Percentiles rank a stretch among this genome's conserved stretches.
These are phyloP conservation scores for Isatis tinctoria DNA, from an alignment of 345 rosid genomes.

Conservation along the genomic window DNA sequence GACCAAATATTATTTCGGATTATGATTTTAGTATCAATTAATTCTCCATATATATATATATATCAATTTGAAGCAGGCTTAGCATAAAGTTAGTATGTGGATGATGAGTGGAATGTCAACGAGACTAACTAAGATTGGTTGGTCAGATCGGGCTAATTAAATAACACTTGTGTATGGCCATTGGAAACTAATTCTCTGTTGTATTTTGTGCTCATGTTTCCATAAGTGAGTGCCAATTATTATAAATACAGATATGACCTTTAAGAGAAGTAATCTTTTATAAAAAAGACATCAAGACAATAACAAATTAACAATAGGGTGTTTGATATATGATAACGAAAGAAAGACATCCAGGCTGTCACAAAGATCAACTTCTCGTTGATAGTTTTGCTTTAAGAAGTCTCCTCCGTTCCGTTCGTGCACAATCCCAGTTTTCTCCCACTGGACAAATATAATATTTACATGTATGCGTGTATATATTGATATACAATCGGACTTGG, in stretches of 20 bases:
- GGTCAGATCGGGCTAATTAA: background rate
- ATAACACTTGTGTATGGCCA: background rate
- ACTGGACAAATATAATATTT: background rate
- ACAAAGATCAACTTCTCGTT: background rate
- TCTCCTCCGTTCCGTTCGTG: constrained; percentile 18
- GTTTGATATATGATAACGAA: background rate
- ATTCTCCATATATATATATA: no score
- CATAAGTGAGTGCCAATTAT: background rate
- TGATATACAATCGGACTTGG: constrained; percentile 13
- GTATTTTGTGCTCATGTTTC: background rate
- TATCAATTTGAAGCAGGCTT: background rate
- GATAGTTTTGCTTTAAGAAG: constrained; percentile 6
- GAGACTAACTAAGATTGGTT: background rate
- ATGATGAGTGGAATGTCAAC: background rate
- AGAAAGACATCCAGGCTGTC: constrained; percentile 19
- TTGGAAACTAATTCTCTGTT: background rate
- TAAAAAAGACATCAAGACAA: background rate
- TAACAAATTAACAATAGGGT: background rate
- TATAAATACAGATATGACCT: background rate
- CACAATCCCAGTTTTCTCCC: constrained; percentile 3
- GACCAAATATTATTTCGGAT: background rate
- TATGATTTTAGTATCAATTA: background rate
- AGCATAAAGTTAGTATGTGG: background rate
- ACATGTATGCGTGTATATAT: constrained; percentile 7
- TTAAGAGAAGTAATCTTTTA: background rate